These are phyloP conservation scores for Cokeromyces recurvatus DNA, from an alignment of 371 early-diverging fungal species.

Conservation along the genomic window DNA sequence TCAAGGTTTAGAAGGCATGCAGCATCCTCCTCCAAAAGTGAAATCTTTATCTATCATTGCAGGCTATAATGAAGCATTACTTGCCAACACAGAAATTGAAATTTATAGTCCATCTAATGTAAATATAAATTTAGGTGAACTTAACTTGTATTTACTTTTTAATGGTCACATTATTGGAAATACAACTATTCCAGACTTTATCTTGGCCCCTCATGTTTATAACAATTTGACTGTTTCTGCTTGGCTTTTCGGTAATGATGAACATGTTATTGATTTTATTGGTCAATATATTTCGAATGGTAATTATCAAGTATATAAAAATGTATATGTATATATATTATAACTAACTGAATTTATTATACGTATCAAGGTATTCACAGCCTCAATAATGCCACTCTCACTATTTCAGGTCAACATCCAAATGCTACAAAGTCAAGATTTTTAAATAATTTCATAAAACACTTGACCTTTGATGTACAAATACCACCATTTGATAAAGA, in stretches of 20 bases:
- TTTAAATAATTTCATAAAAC: conserved; percentile 19
- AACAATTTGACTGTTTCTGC: conserved; percentile 16
- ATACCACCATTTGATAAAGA: conserved; percentile 29
- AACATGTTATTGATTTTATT: conserved; percentile 27
- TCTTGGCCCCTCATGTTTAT: conserved; percentile 16
- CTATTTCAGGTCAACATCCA: conserved; percentile 38
- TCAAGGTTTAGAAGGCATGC: conserved; percentile 31
- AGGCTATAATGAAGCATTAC: conserved; percentile 30
- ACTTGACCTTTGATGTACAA: conserved; percentile 25
- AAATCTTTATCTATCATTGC: conserved; percentile 21
- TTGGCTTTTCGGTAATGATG: conserved; percentile 15
- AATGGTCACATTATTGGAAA: conserved; percentile 31
- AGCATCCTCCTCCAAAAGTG: conserved; percentile 33
- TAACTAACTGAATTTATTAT: neutral
- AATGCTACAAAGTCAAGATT: conserved; percentile 25
- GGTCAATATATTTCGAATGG: conserved; percentile 36
- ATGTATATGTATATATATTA: too few species aligned
- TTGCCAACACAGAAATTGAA: conserved; percentile 14
- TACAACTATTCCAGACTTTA: conserved; percentile 24
- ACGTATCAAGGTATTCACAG: neutral
- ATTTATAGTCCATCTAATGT: conserved; percentile 42
- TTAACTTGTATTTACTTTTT: conserved; percentile 24
- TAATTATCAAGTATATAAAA: neutral
- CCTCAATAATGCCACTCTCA: conserved; percentile 21
- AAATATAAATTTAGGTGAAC: conserved; percentile 28